Base-by-base conservation (phyloP, 1,284 basidiomycete genomes). In the Boletus semigastroideus region DNA sequence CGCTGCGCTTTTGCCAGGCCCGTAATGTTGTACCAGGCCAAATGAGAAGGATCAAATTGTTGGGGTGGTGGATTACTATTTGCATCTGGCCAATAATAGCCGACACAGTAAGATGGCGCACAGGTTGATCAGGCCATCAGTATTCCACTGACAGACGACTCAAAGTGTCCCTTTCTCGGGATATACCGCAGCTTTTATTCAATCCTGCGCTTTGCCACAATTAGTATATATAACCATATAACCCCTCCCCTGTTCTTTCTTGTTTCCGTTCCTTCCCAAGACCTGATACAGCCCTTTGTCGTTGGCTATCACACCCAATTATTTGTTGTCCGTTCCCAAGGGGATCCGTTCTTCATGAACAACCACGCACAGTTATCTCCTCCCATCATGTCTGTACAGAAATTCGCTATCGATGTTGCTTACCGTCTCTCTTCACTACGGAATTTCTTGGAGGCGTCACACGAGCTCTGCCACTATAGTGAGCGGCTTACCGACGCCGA, bases 381-480 rank as follows among this genome's bases (percentile, higher is more conserved):
- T 48, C 49, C 56, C 51, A 48, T 58, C 54, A 49, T 58, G 51
- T 59, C 64, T 48, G 36, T 63, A 44, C 68, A 63, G 52, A 63
- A 61, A 57, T 59, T 64, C 40, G 65, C 69, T 11, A 61, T 71
- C 22, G 60, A 71, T 40, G 50, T 67, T 42, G 72, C 71, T 17
- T 38, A 60, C 46, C 65, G 65, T 50, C 59, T 72, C 13, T 67
- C 67, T 51, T 72, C 69, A 9, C 54, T 72, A 20, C 56, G 48
- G 14, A 52, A 53, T 55, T 73, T 72, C 53, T 44, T 70, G n/a
- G 57, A 69, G 40, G 71, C 70, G 27, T 65, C 71, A 12, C 59
- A 66, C 22, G 66, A 64, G 46, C 61, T 72, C 16, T 56, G 61
- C 49, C 57, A 52, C 17, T 61, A 59, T 49, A 59, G 51, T 31